These are phyloP conservation scores for Taiozyma onychis DNA, from an alignment of 1,139 yeast species.

Conservation along the genomic window DNA sequence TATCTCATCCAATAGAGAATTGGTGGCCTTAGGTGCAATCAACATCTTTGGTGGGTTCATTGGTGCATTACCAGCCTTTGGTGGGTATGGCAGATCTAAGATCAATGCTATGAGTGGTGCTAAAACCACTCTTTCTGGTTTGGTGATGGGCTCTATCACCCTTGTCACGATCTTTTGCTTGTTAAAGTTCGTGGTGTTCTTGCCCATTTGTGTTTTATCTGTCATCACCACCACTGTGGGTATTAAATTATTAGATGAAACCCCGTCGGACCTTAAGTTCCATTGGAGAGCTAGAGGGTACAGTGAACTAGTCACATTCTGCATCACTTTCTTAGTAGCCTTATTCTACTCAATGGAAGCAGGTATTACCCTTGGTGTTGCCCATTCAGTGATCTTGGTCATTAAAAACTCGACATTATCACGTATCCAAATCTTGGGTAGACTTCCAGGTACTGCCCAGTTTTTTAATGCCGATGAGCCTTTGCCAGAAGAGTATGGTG, in stretches of 20 bases:
- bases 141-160: slow-evolving; percentile 71
- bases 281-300: slow-evolving; percentile 73
- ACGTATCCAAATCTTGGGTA: slow-evolving; percentile 82
- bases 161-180: slow-evolving; percentile 58
- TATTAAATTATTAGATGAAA: slow-evolving; percentile 72
- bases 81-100: slow-evolving; percentile 93
- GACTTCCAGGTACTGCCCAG: slow-evolving; percentile 70
- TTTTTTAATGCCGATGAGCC: slow-evolving; percentile 73
- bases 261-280: slow-evolving; percentile 73
- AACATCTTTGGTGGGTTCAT: slow-evolving; percentile 44
- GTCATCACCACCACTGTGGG: slow-evolving; percentile 83
- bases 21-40: slow-evolving; percentile 77
- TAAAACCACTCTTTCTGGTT: slow-evolving; percentile 77
- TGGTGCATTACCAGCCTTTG: slow-evolving; percentile 89
- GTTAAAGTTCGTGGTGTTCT: slow-evolving; percentile 58
- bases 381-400: slow-evolving; percentile 73
- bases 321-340: slow-evolving; percentile 66
- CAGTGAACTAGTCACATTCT: slow-evolving; percentile 70
- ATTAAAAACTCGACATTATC: slow-evolving; percentile 83
- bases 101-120: slow-evolving; percentile 86
- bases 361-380: slow-evolving; percentile 83
- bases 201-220: slow-evolving; percentile 79
- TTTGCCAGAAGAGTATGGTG: slow-evolving; percentile 20
- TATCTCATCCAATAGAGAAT: slow-evolving; percentile 68
- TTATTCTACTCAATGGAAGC: slow-evolving; percentile 80